Evolutionary conservation across 441 rosid genomes (phyloP), one percentile per base, ranked within the genome.

Genomic region (Arabidopsis lyrata): DNA sequence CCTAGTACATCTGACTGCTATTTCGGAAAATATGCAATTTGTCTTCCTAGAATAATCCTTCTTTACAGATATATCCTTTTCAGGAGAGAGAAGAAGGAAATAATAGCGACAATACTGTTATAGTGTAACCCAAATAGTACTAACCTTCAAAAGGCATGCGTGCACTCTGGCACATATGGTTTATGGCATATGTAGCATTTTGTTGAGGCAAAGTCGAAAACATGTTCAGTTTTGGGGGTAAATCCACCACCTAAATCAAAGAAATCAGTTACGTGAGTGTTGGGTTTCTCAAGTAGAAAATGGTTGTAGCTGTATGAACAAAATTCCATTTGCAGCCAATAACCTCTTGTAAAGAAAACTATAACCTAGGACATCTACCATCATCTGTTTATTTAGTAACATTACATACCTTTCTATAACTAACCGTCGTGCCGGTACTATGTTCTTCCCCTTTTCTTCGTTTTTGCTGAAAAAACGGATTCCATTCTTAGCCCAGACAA

Each of bases 361-460:
- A 29, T 7, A 50, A n/a, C 14, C 38, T 32, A 53, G 32, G 34
- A 35, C 24, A 53, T 34, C 4, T 22, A 52, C 38, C n/a, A n/a
- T 60, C 18, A 27, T 45, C 9, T 15, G 27, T 24, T 52, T 54
- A 34, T 14, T 44, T 2, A 24, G 42, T 63, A 63, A 56, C 66
- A 13, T 3, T 34, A n/a, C 82, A 57, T 84, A 93, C 98, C 99
- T 88, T 91, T 82, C 87, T 84, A 70, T 63, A 77, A 81, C 78
- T 82, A 54, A 72, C 63, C 80, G 86, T 93, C 76, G 86, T 87
- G 72, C 88, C 85, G 8, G 78, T 20, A 71, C 64, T 74, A 78
- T 84, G 82, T 49, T 92, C 98, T 44, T 95, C 97, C 47, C 88
- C 83, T 86, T 95, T 95, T 81, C 96, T 91, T 74, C 95, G 85